Base-by-base conservation (phyloP, 139 green algal genomes). In the Picocystis salinarum region DNA sequence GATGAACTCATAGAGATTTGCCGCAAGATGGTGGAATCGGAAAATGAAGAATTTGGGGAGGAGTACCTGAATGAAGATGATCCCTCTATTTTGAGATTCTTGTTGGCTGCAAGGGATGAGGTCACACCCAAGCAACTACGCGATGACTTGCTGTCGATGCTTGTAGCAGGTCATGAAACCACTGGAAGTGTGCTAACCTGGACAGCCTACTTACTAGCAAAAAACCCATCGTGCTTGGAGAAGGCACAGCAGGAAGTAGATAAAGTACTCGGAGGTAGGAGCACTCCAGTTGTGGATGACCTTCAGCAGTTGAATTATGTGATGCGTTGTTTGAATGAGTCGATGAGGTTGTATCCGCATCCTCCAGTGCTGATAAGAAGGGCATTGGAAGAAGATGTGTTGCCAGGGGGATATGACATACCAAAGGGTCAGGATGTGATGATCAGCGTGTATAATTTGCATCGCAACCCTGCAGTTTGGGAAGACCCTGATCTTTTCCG, bases 121-220 rank as follows among this genome's bases (percentile, higher is more conserved):
- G 78, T 90, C 24, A 55, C 45, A 9, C 56, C 50, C 2, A 44
- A n/a, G n/a, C n/a, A n/a, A n/a, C 59, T 96, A 55, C 62, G 89
- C 1, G 89, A 99, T 61, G 89, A 99, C 60, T 69, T 99, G 69
- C 73, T 99, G 51, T 87, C 71, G 25, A 93, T 99, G 83, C 70
- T 99, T 50, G 88, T 99, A 44, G 89, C 89, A 13, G 89, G 89
- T 4, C 89, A 99, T 47, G 89, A 99, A 59, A 99, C 89, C n/a
- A 99, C 89, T 1, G 89, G 66, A 45, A 83, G 63, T 9, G 89
- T 77, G 27, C 76, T 99, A 6, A 99, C 89, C 1, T 99, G 89
- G 89, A 94, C 85, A 4, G 49, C 91, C 24, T 91, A 94, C 65
- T 58, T 95, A 40, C 73, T 99, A 40, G 71, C 70, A 0, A 46